Percentiles rank a stretch among this genome's conserved stretches.
Evolutionary conservation across 768 basidiomycete species (phyloP).

Genomic region (Suillus clintonianus): DNA sequence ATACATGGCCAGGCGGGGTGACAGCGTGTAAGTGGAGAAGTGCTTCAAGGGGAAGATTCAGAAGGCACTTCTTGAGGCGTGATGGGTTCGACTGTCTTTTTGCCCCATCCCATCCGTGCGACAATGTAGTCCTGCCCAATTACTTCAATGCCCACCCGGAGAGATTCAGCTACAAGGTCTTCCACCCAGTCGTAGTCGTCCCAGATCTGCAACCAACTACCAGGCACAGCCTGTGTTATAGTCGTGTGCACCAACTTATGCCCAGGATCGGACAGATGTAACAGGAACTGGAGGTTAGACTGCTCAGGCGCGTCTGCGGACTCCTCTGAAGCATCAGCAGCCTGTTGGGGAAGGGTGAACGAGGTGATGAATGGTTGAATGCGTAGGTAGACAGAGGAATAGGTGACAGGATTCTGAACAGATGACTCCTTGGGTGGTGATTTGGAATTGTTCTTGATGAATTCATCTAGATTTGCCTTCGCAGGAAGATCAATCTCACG

Average conservation of each 20-base stretch:
- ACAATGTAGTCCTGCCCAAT: slow-evolving; percentile 92
- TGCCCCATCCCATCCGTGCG: slow-evolving; percentile 81
- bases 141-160: slow-evolving; percentile 84
- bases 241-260: slow-evolving; percentile 79
- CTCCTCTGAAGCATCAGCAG: slow-evolving; percentile 22
- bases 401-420: slow-evolving; percentile 66
- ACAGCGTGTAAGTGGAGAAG: neutral
- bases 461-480: slow-evolving; percentile 76
- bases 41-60: neutral
- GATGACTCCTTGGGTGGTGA: slow-evolving; percentile 30
- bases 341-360: slow-evolving; percentile 42
- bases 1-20: neutral
- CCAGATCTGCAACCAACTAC: slow-evolving; percentile 87
- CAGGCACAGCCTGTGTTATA: slow-evolving; percentile 80
- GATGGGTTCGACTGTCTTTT: slow-evolving; percentile 22
- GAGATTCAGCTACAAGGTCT: slow-evolving; percentile 84
- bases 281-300: slow-evolving; percentile 59
- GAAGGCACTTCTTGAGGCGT: slow-evolving; percentile 4
- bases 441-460: slow-evolving; percentile 64
- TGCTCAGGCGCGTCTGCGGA: slow-evolving; percentile 19
- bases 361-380: slow-evolving; percentile 82
- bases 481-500: slow-evolving; percentile 6
- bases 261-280: slow-evolving; percentile 71
- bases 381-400: slow-evolving; percentile 90
- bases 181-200: slow-evolving; percentile 97